Evolutionary conservation across 2,329 filamentous ascomycete species (phyloP), one percentile per base, ranked within the genome.

Genomic region (Penicillium decumbens): DNA sequence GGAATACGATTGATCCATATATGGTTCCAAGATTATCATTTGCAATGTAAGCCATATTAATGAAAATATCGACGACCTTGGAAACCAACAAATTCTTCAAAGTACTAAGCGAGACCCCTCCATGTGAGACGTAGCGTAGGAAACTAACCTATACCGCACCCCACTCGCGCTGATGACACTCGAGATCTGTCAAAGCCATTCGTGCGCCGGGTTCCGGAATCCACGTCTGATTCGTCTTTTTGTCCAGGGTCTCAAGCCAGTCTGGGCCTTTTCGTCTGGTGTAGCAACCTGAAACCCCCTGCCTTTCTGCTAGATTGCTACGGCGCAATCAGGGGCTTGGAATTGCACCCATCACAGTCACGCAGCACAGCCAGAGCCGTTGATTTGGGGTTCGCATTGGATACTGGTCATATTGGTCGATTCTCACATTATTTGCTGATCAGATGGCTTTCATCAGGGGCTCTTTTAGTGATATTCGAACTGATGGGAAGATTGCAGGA

Each of bases 121-220:
- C 55, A 60, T 45, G 13, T 61, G 59, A 61, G 59, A 61, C 59
- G 57, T 61, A 60, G 58, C 57, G 57, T 57, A 49, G 50, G 56
- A 51, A 51, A 52, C 59, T 55, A 56, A 54, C 50, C 49, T 49
- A 51, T 52, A 51, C 49, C 39, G 12, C 20, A 28, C 52, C 47
- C 56, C 57, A 57, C 56, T 51, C 23, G 42, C 33, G 12, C 32
- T 39, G 41, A 4, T 24, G 40, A 20, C 45, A 23, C 33, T 50
- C 46, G 50, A 57, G 43, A 53, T 56, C 27, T 37, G 38, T 45
- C 13, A 29, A 13, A 25, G 13, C 30, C n/a, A 56, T 54, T 58
- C 49, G 51, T 45, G 43, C 46, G 47, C 46, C 49, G 27, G 43
- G 45, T n/a, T 30, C 55, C 47, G 43, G 25, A 15, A 30, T 30